Base-by-base conservation (phyloP, 2,329 filamentous ascomycete genomes). In the Penicillium palitans region DNA sequence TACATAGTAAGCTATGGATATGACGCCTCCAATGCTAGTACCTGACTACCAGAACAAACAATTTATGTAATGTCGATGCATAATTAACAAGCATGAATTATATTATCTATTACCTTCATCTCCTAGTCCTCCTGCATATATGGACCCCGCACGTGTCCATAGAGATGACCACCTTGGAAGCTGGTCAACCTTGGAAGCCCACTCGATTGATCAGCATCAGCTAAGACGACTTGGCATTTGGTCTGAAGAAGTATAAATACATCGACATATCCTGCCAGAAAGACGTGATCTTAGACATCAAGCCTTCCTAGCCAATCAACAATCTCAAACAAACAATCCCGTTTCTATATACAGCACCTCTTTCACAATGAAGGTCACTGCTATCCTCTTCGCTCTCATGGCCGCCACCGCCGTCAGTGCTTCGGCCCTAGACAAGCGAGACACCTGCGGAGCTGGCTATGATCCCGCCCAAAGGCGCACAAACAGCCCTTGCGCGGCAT, bases 321-420 rank as follows among this genome's bases (percentile, higher is more conserved):
- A 49, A 27, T 29, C 29, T 39, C 41, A 55, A 49, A 15, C 45
- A 46, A 37, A 58, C 33, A 29, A 29, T 15, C 9, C 6, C 8
- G 7, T 21, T 44, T 24, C 27, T 21, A 48, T 29, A 31, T 13
- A 57, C 21, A 27, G 27, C 13, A 40, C 12, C 6, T 19, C 55
- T 46, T 53, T 31, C 46, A 60, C n/a, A 41, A 61, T 61, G 58
- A 61, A 61, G 55, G 33, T 58, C 27, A 61, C 55, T 2, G 45
- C 55, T 33, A 10, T 61, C 35, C 10, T 61, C 51, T 55, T 25
- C 40, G 58, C 55, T 31, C 55, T 61, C 9, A 55, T 61, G 55
- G 55, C 58, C 48, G 58, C 58, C 24, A 37, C 55, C 10, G 33
- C 55, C 51, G 55, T 61, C 24, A 58, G 55, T 25, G 58, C 58